Base-by-base conservation (phyloP, 352 stramenopile species). In the Chrysophaeum taylorii region DNA sequence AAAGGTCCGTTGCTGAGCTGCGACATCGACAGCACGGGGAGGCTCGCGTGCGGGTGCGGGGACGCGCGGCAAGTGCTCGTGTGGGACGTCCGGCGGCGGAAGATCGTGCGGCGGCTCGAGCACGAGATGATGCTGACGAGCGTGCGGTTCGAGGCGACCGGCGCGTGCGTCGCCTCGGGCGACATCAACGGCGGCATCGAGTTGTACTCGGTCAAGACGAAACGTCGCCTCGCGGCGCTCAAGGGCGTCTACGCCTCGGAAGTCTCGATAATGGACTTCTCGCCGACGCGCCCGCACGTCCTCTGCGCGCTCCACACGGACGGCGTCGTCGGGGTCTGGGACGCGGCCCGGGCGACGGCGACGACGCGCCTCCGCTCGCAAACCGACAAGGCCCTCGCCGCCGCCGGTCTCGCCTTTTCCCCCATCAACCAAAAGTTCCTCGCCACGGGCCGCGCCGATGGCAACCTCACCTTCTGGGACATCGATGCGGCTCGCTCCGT, bases 381-480 rank as follows among this genome's bases (percentile, higher is more conserved):
- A 16, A 25, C 7, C 45, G 45, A 54, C 45, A 25, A 25, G 5
- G 27, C 21, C 52, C 27, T 31, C 27, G 4, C 2, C 5, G 33
- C 29, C 27, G 52, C 1, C 33, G 35, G 57, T 2, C 57, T 66
- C 12, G 31, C 57, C 31, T 66, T 66, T n/a, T 45, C 33, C 0
- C 57, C 57, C 33, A 36, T 66, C 2, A 66, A 66, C 35, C 14
- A 27, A 4, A 66, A 66, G 27, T 66, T 66, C 36, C 16, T 66
- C 33, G 57, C 57, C 2, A 29, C 57, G 33, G 12, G 18, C 2
- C 25, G 16, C 2, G 2, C 4, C 33, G 5, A 45, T 36, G 57
- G 57, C 33, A 7, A 2, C 57, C 18, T 66, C 12, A 36, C 33
- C 57, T 66, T 66, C 35, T 66, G 57, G 57, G 57, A 66, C 57